These are phyloP conservation scores for Corchorus olitorius DNA, from an alignment of 345 rosid species.

Conservation along the genomic window DNA sequence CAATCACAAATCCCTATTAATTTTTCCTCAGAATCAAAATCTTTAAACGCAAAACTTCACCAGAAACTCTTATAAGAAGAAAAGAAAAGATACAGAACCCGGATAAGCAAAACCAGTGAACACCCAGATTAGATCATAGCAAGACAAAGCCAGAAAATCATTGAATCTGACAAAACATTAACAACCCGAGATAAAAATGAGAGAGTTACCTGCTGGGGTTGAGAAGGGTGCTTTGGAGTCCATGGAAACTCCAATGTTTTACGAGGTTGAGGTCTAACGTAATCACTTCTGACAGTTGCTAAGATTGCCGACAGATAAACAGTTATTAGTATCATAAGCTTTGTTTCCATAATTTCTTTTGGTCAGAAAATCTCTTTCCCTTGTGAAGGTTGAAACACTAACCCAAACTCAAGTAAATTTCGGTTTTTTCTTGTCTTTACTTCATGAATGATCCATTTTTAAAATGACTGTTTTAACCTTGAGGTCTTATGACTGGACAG, in stretches of 20 bases:
- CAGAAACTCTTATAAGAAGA: background rate
- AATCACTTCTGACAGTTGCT: constrained; percentile 46
- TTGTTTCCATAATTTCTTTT: constrained; percentile 25
- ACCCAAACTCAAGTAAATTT: background rate
- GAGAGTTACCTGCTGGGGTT: constrained; percentile 71
- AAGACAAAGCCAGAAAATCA: background rate
- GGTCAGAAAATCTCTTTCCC: background rate
- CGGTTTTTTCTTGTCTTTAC: background rate
- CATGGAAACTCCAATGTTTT: constrained; percentile 66
- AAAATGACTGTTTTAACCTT: constrained; percentile 11
- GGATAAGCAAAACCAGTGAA: constrained; percentile 11
- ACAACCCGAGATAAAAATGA: background rate
- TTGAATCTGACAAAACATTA: constrained; percentile 7
- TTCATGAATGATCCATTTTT: background rate
- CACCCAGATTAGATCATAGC: constrained; percentile 30
- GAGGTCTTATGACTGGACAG: background rate
- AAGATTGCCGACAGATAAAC: constrained; percentile 30
- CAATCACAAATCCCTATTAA: background rate
- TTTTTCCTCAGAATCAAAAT: background rate
- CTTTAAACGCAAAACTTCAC: background rate
- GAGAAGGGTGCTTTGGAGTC: constrained; percentile 48
- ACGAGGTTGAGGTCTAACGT: constrained; percentile 79
- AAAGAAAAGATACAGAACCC: background rate
- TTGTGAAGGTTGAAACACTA: background rate
- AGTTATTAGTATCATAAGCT: constrained; percentile 4